Evolutionary conservation across 2,329 filamentous ascomycete species (phyloP).

Genomic region (Cercospora sp.): DNA sequence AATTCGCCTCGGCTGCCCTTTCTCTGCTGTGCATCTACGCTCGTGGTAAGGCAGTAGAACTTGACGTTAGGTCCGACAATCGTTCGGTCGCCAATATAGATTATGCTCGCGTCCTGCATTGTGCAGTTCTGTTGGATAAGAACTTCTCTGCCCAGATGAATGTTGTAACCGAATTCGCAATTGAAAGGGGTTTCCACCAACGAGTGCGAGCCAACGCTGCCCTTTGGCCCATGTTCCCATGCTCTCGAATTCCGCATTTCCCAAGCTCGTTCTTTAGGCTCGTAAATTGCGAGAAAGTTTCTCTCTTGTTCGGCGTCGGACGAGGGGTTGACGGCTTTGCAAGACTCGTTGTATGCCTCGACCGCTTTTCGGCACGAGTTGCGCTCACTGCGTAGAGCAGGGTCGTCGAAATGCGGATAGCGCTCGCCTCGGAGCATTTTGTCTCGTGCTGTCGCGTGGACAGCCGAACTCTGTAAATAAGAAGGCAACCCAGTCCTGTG

Average conservation of each 20-base stretch:
- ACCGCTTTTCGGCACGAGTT: slow-evolving; percentile 78
- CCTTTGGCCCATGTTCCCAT: slow-evolving; percentile 41
- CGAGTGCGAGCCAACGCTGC: slow-evolving; percentile 70
- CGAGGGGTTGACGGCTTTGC: slow-evolving; percentile 52
- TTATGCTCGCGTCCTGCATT: slow-evolving; percentile 80
- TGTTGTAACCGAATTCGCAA: slow-evolving; percentile 96
- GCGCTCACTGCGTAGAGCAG: slow-evolving; percentile 78
- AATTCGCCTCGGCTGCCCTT: slow-evolving; percentile 69
- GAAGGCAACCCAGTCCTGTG: slow-evolving; percentile 27
- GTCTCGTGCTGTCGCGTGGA: slow-evolving; percentile 66
- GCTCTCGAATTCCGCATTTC: neutral
- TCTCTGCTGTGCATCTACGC: slow-evolving; percentile 70
- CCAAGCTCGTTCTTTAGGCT: slow-evolving; percentile 55
- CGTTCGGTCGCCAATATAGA: slow-evolving; percentile 76
- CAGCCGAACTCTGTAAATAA: neutral
- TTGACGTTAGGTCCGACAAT: slow-evolving; percentile 76
- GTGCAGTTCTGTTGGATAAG: slow-evolving; percentile 80
- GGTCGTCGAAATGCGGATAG: slow-evolving; percentile 74
- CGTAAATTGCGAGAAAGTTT: slow-evolving; percentile 70
- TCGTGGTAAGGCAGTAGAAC: slow-evolving; percentile 73
- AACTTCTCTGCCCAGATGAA: slow-evolving; percentile 81
- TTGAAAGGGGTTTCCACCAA: slow-evolving; percentile 84
- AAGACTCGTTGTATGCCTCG: slow-evolving; percentile 75
- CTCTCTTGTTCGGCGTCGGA: slow-evolving; percentile 63
- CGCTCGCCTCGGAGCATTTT: slow-evolving; percentile 80